Evolutionary conservation across 1,139 yeast species (phyloP), one percentile per base, ranked within the genome.

Genomic region (Yamadazyma aaseri): DNA sequence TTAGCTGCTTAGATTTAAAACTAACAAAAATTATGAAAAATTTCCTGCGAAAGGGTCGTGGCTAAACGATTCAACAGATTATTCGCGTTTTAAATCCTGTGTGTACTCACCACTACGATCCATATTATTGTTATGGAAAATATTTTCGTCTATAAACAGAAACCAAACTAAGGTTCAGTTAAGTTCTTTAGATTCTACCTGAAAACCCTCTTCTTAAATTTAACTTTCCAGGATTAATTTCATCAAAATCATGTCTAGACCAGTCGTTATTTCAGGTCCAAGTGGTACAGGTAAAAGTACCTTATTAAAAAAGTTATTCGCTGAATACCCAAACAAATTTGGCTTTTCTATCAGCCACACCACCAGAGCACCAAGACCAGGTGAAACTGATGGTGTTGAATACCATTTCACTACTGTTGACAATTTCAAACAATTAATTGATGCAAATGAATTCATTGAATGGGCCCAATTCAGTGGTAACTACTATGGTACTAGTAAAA

Each of bases 381-480:
- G 98, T 47, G 99, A 92, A 67, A 75, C 71, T 29, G 71, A 89
- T 56, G 97, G 96, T 42, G 76, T 76, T 50, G 96, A 94, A 59
- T 92, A 92, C 72, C 81, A 90, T 64, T 92, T 92, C 59, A 75
- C 76, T 39, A 73, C 84, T 16, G 89, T 83, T 35, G 94, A 85
- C 11, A 77, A 77, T 41, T 92, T 92, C 76, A 74, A 86, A 63
- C 58, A 71, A 47, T 72, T 86, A 60, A 86, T 92, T 46, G 81
- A 71, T 9, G 79, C 78, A 27, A 68, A 77, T 33, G 85, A 82
- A 45, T 94, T 92, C 64, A 81, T 92, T 51, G 99, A 92, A 64
- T 87, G 96, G 95, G 98, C 99, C 8, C 94, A 87, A 63, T 92
- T 92, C 57, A 86, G 96, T 7, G 97, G 97, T 32, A 92, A 94